Base-by-base conservation (phyloP, 2,329 filamentous ascomycete genomes). In the Aspergillus glaucus region DNA sequence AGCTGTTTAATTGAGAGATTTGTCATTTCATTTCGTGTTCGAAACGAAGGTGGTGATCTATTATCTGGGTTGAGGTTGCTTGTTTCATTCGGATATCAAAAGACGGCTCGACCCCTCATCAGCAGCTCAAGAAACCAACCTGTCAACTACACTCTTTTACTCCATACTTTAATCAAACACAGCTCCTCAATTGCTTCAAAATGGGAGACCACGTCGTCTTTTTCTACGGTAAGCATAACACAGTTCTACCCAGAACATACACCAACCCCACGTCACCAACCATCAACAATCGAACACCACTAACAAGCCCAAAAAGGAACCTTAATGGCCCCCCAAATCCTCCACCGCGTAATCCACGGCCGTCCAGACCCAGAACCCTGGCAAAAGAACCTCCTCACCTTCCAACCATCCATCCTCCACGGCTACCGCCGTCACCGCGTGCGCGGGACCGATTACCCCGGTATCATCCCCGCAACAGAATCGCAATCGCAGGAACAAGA, bases 241-340 rank as follows among this genome's bases (percentile, higher is more conserved):
- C 17, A 12, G 2, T 30, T 10, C 26, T 12, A 30, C 21, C 10
- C 22, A 19, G 8, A 14, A n/a, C 10, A 21, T 40, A 14, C 39
- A 12, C 32, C 26, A 37, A 37, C 34, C 34, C 34, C 34, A 15
- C n/a, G n/a, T 19, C 14, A 17, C 34, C 34, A 36, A 8, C 15
- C 34, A 8, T 15, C 34, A 36, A 6, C 12, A n/a, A 36, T 17
- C 34, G 6, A 24, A 41, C 36, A 37, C 40, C 9, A 9, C 7
- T 34, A 42, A 37, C 39, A 24, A 34, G 45, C 14, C 39, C 44
- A 26, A 44, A 28, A 45, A 76, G 72, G 77, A 55, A 84, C 80
- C 22, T 69, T 85, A 63, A 96, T 96, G 90, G 87, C 85, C n/a
- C 82, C 86, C 0, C 81, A 86, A 62, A 84, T 97, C 60, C 88